These are phyloP conservation scores for Ceratobasidium sp. DNA, from an alignment of 1,284 basidiomycete genomes.

Conservation along the genomic window DNA sequence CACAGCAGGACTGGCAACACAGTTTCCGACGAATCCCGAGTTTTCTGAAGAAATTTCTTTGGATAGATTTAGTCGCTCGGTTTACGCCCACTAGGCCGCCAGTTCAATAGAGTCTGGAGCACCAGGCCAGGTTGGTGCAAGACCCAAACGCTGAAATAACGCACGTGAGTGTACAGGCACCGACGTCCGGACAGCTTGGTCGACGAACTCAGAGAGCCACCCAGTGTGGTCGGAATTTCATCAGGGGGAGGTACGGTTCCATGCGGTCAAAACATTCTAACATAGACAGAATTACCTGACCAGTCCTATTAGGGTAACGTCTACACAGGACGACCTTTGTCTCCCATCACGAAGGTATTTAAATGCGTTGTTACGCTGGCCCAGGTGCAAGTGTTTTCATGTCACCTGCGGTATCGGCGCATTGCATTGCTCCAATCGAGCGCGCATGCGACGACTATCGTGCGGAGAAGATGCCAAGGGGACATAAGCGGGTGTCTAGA, in stretches of 20 bases:
- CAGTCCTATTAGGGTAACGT: neutral
- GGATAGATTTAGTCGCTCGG: too few species aligned
- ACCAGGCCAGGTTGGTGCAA: conserved; percentile 6
- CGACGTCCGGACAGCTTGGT: neutral
- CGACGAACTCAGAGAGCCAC: neutral
- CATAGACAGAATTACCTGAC: neutral
- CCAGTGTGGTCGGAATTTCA: too few species aligned
- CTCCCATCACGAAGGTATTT: neutral
- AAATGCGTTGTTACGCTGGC: too few species aligned
- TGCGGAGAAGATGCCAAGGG: neutral
- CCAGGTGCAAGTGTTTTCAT: neutral
- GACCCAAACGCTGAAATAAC: conserved; percentile 11
- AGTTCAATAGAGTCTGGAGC: neutral
- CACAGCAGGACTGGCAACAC: neutral
- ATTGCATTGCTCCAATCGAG: neutral
- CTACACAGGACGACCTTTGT: neutral
- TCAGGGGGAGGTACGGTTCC: too few species aligned
- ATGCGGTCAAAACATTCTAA: too few species aligned
- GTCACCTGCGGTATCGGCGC: neutral
- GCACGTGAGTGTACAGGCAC: neutral
- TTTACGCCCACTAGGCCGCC: too few species aligned
- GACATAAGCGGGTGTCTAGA: conserved; percentile 3
- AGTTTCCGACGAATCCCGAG: neutral
- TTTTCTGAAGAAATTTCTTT: neutral
- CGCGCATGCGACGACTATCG: too few species aligned